A percentile compares a stretch with the other conserved stretches of the same genome.
phyloP scores from a whole-genome alignment of 805 yeast species.

The Hanseniaspora lindneri region DNA sequence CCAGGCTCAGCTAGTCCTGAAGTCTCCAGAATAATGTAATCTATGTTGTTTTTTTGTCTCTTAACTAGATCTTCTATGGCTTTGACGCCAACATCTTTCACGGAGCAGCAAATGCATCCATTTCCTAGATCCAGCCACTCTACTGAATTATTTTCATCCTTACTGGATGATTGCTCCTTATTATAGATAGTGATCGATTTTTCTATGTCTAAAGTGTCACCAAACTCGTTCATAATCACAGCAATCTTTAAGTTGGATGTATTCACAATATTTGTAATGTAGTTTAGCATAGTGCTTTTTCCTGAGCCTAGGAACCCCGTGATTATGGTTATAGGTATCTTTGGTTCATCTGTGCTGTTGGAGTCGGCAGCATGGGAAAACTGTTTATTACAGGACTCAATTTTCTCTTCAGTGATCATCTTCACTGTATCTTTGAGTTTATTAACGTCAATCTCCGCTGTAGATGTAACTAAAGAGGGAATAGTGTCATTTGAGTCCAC shows the following conservation, averaged over 20 bases:
- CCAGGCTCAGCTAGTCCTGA: conserved; percentile 97
- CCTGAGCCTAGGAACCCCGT: conserved; percentile 96
- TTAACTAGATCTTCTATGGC: conserved; percentile 84
- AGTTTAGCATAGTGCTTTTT: conserved; percentile 71
- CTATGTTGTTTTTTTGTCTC: conserved; percentile 59
- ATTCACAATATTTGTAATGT: conserved; percentile 43
- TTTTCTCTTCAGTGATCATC: conserved; percentile 25
- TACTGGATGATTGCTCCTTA: conserved; percentile 31
- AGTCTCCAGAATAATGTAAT: conserved; percentile 84
- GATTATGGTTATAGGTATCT: conserved; percentile 82
- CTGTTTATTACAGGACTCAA: conserved; percentile 25
- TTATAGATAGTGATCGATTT: conserved; percentile 61
- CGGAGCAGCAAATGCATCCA: conserved; percentile 94
- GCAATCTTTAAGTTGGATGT: conserved; percentile 64
- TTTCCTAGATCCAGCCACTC: conserved; percentile 96
- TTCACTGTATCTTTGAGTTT: conserved; percentile 21
- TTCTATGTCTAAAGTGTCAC: conserved; percentile 82
- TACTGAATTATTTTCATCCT: conserved; percentile 46
- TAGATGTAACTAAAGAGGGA: conserved; percentile 26
- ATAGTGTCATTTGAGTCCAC: conserved; percentile 28
- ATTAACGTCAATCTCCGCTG: conserved; percentile 23
- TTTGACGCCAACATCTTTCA: conserved; percentile 84
- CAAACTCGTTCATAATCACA: conserved; percentile 83
- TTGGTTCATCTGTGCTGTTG: conserved; percentile 20
- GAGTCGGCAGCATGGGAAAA: conserved; percentile 4